phyloP scores from a whole-genome alignment of 1,284 basidiomycete species.

The Trichosporon faecale region DNA sequence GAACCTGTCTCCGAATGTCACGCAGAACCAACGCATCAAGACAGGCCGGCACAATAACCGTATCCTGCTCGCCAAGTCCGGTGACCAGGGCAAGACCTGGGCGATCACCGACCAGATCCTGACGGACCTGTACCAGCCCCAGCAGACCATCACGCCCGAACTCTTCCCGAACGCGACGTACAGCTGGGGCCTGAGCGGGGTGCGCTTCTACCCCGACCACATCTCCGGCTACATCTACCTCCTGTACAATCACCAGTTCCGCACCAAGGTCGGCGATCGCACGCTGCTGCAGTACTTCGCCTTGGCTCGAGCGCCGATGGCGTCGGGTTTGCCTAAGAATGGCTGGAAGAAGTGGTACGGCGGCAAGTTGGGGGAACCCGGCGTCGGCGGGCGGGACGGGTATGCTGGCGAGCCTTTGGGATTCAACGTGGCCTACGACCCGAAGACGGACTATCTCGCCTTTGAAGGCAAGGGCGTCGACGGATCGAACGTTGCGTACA shows the following conservation, averaged over 20 bases:
- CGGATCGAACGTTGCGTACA: background rate
- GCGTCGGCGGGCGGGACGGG: background rate
- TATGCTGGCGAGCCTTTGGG: background rate
- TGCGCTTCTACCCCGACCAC: constrained; percentile 9
- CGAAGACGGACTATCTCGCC: constrained; percentile 9
- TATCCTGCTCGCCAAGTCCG: background rate
- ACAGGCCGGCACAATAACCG: constrained; percentile 12
- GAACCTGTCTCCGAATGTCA: background rate
- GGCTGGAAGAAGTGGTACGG: constrained; percentile 9
- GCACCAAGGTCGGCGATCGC: constrained; percentile 6
- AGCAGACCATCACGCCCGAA: constrained; percentile 9
- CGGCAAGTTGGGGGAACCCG: constrained; percentile 10
- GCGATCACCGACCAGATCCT: constrained; percentile 3
- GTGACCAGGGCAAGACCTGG: constrained; percentile 7
- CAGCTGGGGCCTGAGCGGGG: constrained; percentile 9
- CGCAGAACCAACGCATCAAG: constrained; percentile 7
- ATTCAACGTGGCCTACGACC: constrained; percentile 11
- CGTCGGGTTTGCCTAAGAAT: background rate
- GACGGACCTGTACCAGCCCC: constrained; percentile 7
- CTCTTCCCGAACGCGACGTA: constrained; percentile 13
- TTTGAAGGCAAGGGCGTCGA: background rate
- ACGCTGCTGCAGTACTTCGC: background rate
- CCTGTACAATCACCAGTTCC: constrained; percentile 14
- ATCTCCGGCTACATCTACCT: background rate
- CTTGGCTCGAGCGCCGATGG: background rate